Percentiles rank a stretch among this genome's conserved stretches.
phyloP scores from a whole-genome alignment of 805 yeast genomes.

The Ogataea methanolica region DNA sequence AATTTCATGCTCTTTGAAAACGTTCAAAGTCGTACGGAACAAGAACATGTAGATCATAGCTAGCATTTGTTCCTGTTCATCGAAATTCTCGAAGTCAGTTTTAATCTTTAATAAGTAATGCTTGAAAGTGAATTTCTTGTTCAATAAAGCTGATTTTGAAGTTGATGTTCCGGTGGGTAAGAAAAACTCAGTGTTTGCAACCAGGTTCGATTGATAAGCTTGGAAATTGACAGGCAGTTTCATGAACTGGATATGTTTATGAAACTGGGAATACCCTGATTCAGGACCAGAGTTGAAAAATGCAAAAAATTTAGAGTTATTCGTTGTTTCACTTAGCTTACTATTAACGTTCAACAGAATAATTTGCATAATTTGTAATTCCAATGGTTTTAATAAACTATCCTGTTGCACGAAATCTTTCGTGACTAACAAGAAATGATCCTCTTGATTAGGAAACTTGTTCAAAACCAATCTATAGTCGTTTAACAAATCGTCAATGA shows the following conservation, averaged over 20 bases:
- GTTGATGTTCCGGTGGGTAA: constrained; percentile 43
- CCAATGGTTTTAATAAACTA: constrained; percentile 66
- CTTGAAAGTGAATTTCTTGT: constrained; percentile 65
- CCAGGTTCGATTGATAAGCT: constrained; percentile 53
- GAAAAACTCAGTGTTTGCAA: constrained; percentile 40
- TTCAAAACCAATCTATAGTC: constrained; percentile 67
- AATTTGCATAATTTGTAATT: constrained; percentile 54
- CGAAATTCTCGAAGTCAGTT: constrained; percentile 25
- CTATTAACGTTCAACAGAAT: constrained; percentile 48
- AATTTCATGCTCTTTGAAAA: constrained; percentile 47
- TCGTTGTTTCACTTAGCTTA: constrained; percentile 24
- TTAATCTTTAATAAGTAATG: constrained; percentile 75
- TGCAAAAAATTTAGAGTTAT: constrained; percentile 55
- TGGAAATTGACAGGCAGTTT: constrained; percentile 56
- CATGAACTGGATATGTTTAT: constrained; percentile 87
- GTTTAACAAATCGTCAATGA: constrained; percentile 47
- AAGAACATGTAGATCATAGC: constrained; percentile 69
- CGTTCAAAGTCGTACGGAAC: constrained; percentile 65
- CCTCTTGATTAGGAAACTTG: constrained; percentile 79
- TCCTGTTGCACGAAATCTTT: constrained; percentile 68
- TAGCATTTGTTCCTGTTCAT: constrained; percentile 50
- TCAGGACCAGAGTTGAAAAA: constrained; percentile 86
- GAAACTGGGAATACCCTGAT: constrained; percentile 94
- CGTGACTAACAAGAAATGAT: constrained; percentile 78
- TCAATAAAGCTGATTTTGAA: constrained; percentile 54